A percentile compares a stretch with the other conserved stretches of the same genome.
These are phyloP conservation scores for Heterobasidion parviporum DNA, from an alignment of 1,284 basidiomycete species.

Conservation along the genomic window DNA sequence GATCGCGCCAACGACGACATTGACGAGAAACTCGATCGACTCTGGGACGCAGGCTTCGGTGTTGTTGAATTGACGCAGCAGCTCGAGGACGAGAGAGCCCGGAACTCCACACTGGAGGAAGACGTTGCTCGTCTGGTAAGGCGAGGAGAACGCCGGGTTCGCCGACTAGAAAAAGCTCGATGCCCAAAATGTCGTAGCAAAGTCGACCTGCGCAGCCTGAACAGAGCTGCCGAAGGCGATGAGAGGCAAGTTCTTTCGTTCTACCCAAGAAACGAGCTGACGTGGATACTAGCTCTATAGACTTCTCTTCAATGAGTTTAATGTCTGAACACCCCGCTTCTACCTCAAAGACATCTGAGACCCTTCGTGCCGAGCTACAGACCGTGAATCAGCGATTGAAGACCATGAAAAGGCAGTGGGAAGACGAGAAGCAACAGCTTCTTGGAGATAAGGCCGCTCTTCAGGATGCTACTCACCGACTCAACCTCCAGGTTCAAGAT, in stretches of 20 bases:
- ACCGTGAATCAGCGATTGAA: slow-evolving; percentile 55
- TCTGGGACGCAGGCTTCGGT: slow-evolving; percentile 69
- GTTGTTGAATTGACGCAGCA: slow-evolving; percentile 61
- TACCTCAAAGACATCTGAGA: slow-evolving; percentile 55
- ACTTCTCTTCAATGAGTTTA: slow-evolving; percentile 38
- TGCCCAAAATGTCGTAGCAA: slow-evolving; percentile 62
- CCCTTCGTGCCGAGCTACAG: slow-evolving; percentile 45
- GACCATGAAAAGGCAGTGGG: slow-evolving; percentile 56
- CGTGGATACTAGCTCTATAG: slow-evolving; percentile 35
- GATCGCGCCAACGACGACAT: slow-evolving; percentile 73
- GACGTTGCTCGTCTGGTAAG: slow-evolving; percentile 55
- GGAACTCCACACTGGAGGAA: slow-evolving; percentile 51
- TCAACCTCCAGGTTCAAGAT: slow-evolving; percentile 51
- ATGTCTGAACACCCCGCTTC: slow-evolving; percentile 53
- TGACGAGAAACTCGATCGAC: slow-evolving; percentile 76
- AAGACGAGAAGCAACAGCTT: slow-evolving; percentile 51
- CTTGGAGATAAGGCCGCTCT: slow-evolving; percentile 63
- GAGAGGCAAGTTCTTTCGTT: slow-evolving; percentile 44
- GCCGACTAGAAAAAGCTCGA: slow-evolving; percentile 46
- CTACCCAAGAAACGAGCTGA: background rate
- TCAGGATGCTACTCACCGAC: slow-evolving; percentile 55
- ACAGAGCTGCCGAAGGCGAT: slow-evolving; percentile 32
- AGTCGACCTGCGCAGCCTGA: slow-evolving; percentile 40
- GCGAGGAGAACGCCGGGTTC: slow-evolving; percentile 54
- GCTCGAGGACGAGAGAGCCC: slow-evolving; percentile 58